A percentile compares a stretch with the other conserved stretches of the same genome.
Evolutionary conservation across 225 moss, liverwort and hornwort genomes (phyloP).

Genomic region (Marchantia polymorpha): DNA sequence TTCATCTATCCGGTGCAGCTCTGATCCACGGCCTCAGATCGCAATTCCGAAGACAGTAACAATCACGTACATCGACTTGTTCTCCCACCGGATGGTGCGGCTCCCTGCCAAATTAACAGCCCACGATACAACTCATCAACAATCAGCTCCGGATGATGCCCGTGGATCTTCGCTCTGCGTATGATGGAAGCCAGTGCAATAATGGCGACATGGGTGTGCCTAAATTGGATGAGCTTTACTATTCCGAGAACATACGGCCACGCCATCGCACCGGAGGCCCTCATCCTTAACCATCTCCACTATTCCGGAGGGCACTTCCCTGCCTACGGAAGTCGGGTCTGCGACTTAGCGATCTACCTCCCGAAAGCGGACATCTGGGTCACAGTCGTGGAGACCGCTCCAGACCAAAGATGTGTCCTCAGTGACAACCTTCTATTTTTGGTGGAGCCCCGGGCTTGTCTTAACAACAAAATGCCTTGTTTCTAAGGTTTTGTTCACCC

Average conservation of each 20-base stretch:
- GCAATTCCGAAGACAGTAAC: slow-evolving; percentile 76
- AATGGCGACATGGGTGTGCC: not conserved
- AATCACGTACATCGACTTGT: slow-evolving; percentile 85
- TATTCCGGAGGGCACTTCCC: not conserved
- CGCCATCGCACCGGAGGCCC: not conserved
- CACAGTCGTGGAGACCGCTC: not conserved
- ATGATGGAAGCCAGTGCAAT: slow-evolving; percentile 14
- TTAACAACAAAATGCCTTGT: not conserved
- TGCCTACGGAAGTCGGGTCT: no score
- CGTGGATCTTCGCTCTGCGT: not conserved
- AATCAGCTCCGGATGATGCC: not conserved
- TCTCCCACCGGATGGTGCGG: slow-evolving; percentile 76
- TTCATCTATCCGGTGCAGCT: not conserved
- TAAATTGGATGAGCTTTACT: not conserved
- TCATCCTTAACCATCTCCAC: not conserved
- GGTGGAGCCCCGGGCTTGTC: not conserved
- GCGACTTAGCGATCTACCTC: no score
- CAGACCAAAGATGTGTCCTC: not conserved
- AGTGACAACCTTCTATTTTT: not conserved
- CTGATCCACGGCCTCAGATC: slow-evolving; percentile 23
- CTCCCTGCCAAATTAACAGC: slow-evolving; percentile 46
- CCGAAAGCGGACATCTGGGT: not conserved
- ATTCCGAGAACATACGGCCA: not conserved
- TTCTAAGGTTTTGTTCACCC: not conserved
- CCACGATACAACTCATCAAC: not conserved